These are phyloP conservation scores for Daldinia childiae DNA, from an alignment of 495 filamentous ascomycete genomes.

Conservation along the genomic window DNA sequence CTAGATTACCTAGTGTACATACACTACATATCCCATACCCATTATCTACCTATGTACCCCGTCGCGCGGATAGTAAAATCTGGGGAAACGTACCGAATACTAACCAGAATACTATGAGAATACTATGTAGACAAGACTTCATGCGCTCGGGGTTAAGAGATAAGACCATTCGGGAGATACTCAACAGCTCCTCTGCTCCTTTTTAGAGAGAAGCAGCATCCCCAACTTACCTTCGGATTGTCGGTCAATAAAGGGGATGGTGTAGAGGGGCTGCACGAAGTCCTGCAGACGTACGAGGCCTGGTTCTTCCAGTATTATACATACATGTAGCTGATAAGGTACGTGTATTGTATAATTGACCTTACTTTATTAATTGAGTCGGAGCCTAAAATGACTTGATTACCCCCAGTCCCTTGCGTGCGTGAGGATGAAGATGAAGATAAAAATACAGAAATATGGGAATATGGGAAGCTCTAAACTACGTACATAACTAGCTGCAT, in stretches of 20 bases:
- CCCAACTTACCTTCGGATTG: not conserved
- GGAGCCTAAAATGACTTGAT: not conserved
- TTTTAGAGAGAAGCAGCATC: not conserved
- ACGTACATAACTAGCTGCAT: not conserved
- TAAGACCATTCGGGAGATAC: not conserved
- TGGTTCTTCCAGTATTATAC: not conserved
- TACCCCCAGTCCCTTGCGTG: not conserved
- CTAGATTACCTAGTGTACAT: not conserved
- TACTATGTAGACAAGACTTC: not conserved
- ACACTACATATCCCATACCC: not conserved
- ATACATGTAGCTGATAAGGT: not conserved
- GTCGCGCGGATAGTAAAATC: constrained; percentile 6
- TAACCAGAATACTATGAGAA: not conserved
- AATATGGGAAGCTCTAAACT: not conserved
- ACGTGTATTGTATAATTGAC: not conserved
- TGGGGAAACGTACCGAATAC: constrained; percentile 19
- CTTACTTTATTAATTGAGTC: not conserved
- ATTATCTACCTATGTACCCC: no score
- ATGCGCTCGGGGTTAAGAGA: not conserved
- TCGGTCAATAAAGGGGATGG: not conserved
- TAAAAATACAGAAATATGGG: not conserved
- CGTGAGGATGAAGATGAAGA: no score
- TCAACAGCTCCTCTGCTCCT: not conserved
- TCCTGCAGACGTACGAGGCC: not conserved
- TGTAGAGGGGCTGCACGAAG: not conserved